These are phyloP conservation scores for Boletus tomentosulus DNA, from an alignment of 768 basidiomycete genomes.

Conservation along the genomic window DNA sequence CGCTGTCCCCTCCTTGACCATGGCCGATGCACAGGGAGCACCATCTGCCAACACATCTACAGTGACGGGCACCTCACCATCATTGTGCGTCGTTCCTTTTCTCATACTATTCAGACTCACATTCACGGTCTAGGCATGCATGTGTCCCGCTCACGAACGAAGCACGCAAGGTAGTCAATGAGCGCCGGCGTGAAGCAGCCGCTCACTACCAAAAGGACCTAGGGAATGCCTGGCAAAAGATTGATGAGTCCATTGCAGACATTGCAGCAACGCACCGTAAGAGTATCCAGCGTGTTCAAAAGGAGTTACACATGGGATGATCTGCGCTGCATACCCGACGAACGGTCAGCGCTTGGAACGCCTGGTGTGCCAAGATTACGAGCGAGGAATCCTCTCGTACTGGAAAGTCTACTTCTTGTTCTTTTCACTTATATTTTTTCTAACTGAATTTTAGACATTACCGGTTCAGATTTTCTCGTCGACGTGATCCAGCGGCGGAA, in stretches of 20 bases:
- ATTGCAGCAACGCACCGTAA: neutral
- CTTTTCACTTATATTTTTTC: neutral
- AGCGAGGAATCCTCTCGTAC: neutral
- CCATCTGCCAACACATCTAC: neutral
- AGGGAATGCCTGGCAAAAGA: neutral
- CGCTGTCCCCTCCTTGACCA: neutral
- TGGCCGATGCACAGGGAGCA: neutral
- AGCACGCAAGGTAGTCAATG: neutral
- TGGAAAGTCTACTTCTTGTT: neutral
- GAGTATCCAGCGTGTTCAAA: neutral
- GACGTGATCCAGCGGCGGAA: neutral
- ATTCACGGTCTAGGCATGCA: neutral
- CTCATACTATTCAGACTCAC: neutral
- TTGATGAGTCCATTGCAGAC: neutral
- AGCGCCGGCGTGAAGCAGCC: neutral
- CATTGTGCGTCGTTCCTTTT: neutral
- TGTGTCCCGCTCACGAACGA: neutral
- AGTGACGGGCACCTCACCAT: neutral
- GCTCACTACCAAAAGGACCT: neutral
- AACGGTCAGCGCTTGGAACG: neutral
- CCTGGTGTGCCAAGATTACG: neutral
- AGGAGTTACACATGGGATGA: neutral
- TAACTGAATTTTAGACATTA: neutral
- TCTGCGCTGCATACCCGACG: neutral
- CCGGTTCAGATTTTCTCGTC: neutral